These are phyloP conservation scores for Rutstroemia sp. DNA, from an alignment of 2,329 filamentous ascomycete genomes.

Conservation along the genomic window DNA sequence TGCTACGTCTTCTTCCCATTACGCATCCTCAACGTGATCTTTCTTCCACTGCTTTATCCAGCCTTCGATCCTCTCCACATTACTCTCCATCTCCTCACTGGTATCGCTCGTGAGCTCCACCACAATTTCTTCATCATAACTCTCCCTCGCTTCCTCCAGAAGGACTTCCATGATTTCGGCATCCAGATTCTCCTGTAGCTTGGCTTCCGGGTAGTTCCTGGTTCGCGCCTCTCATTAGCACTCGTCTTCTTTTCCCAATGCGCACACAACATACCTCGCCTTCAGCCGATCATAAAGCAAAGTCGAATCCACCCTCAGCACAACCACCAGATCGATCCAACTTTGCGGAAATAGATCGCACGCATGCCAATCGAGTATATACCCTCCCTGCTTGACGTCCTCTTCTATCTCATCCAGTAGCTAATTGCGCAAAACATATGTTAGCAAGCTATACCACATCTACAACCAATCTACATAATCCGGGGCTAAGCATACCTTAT, in stretches of 20 bases:
- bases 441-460: not conserved
- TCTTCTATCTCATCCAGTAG: constrained; percentile 85
- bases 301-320: constrained; percentile 73
- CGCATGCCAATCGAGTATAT: constrained; percentile 95
- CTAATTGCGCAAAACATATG: constrained; percentile 34
- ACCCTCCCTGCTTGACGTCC: constrained; percentile 69
- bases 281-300: constrained; percentile 78
- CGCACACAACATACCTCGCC: constrained; percentile 45
- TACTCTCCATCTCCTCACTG: constrained; percentile 78
- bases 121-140: constrained; percentile 80
- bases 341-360: constrained; percentile 90
- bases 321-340: constrained; percentile 93
- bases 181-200: constrained; percentile 93
- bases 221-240: not conserved
- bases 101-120: constrained; percentile 81
- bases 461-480: not conserved
- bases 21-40: constrained; percentile 40
- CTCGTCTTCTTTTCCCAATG: not conserved
- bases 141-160: constrained; percentile 79
- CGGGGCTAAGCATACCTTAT: constrained; percentile 56
- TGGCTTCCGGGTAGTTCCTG: constrained; percentile 75
- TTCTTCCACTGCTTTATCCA: constrained; percentile 82
- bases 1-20: constrained; percentile 6
- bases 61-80: constrained; percentile 72
- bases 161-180: constrained; percentile 97